A percentile compares a stretch with the other conserved stretches of the same genome.
Evolutionary conservation across 2,329 filamentous ascomycete species (phyloP).

Genomic region (Fusarium palustre): DNA sequence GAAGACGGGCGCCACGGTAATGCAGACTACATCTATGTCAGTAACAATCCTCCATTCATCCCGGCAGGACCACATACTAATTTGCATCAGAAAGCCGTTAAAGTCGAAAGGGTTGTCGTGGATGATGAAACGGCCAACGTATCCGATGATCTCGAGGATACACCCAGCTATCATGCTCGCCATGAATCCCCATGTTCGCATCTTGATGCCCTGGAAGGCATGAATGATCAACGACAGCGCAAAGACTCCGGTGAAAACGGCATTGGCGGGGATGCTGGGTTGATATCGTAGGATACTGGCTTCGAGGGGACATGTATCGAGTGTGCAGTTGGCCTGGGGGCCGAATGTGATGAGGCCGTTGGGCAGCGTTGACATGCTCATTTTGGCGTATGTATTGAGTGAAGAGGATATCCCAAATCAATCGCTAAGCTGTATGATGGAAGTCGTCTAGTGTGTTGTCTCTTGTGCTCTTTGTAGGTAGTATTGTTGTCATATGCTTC

Average conservation of each 20-base stretch:
- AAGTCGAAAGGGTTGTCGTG: constrained; percentile 68
- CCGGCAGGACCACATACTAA: constrained; percentile 57
- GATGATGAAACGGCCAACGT: constrained; percentile 67
- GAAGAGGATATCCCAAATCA: background rate
- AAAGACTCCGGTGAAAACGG: constrained; percentile 39
- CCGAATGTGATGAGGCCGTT: constrained; percentile 43
- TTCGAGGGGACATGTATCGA: constrained; percentile 43
- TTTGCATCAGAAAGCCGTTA: constrained; percentile 72
- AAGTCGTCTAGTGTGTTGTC: background rate
- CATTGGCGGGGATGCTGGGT: constrained; percentile 39
- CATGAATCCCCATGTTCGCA: constrained; percentile 55
- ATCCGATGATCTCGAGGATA: constrained; percentile 69
- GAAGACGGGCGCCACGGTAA: constrained; percentile 50
- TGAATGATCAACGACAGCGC: constrained; percentile 35
- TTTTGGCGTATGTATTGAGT: background rate
- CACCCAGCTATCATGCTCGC: constrained; percentile 65
- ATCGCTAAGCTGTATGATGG: background rate
- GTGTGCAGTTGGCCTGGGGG: constrained; percentile 43
- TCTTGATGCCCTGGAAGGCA: constrained; percentile 36
- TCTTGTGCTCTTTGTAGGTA: background rate
- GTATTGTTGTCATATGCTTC: background rate
- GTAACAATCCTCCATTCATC: background rate
- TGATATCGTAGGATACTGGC: constrained; percentile 42
- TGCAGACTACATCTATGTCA: constrained; percentile 46
- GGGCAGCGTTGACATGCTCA: constrained; percentile 27